These are phyloP conservation scores for Fusarium avenaceum DNA, from an alignment of 2,329 filamentous ascomycete genomes.

Conservation along the genomic window DNA sequence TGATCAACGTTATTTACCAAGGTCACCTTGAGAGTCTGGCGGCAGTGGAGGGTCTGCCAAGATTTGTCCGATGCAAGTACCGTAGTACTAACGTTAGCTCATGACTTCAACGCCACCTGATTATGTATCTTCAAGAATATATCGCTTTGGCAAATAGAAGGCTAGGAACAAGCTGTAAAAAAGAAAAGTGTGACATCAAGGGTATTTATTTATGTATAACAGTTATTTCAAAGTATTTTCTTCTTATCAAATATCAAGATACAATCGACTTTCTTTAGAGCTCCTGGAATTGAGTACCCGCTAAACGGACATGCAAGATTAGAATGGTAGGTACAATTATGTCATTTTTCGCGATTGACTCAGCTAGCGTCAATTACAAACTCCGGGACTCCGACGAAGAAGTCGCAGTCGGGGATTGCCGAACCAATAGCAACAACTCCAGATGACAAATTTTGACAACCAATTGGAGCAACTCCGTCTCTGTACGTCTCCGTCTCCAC, in stretches of 20 bases:
- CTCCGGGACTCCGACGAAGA: constrained; percentile 21
- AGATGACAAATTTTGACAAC: fast-evolving
- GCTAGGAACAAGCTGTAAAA: too few relatives aligned
- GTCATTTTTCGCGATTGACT: constrained; percentile 16
- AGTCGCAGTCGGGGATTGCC: background rate
- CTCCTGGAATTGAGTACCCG: too few relatives aligned
- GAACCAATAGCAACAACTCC: constrained; percentile 4
- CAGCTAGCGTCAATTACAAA: constrained; percentile 2
- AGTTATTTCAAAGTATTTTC: too few relatives aligned
- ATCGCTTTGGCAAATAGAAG: too few relatives aligned
- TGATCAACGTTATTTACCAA: constrained; percentile 8
- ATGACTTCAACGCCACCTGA: too few relatives aligned
- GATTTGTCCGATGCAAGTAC: background rate
- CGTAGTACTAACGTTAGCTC: too few relatives aligned
- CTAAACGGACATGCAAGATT: background rate
- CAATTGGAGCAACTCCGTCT: constrained; percentile 22
- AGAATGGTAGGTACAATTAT: background rate
- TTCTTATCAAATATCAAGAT: too few relatives aligned
- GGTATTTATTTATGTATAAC: too few relatives aligned
- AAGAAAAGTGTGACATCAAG: too few relatives aligned
- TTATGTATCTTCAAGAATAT: too few relatives aligned
- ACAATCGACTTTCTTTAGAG: too few relatives aligned
- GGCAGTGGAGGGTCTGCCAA: background rate
- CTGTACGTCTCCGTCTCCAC: background rate
- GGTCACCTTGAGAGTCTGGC: background rate